phyloP scores from a whole-genome alignment of 495 filamentous ascomycete genomes.

The Aspergillus cristatus region DNA sequence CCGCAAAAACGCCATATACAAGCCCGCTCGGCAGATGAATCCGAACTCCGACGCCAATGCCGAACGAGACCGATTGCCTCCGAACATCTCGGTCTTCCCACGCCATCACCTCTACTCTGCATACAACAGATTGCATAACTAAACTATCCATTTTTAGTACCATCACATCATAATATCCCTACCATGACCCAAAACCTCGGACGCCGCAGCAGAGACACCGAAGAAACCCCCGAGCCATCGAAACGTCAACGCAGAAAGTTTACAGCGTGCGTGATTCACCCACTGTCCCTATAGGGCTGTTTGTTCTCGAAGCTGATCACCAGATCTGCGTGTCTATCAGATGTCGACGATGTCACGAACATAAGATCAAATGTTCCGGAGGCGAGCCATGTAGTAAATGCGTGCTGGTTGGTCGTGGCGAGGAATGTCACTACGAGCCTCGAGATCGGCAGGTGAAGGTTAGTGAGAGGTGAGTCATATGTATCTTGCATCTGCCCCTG shows the following conservation, averaged over 20 bases:
- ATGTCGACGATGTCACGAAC: conserved; percentile 36
- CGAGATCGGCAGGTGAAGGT: conserved; percentile 37
- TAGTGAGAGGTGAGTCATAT: conserved; percentile 30
- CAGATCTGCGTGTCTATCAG: conserved; percentile 7
- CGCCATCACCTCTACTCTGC: too few relatives aligned
- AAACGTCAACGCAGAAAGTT: not conserved
- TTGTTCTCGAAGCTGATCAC: not conserved
- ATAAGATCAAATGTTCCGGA: conserved; percentile 40
- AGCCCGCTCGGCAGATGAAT: not conserved
- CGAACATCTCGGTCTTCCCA: too few relatives aligned
- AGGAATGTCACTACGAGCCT: conserved; percentile 29
- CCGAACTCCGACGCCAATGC: not conserved
- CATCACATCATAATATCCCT: too few relatives aligned
- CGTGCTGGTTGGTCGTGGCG: conserved; percentile 23
- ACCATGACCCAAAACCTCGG: not conserved
- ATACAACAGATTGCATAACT: too few relatives aligned
- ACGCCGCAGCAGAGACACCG: not conserved
- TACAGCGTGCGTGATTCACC: not conserved
- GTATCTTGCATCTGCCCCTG: too few relatives aligned
- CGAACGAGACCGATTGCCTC: too few relatives aligned
- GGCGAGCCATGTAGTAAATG: conserved; percentile 35
- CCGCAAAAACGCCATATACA: too few relatives aligned
- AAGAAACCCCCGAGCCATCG: not conserved
- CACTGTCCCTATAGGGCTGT: not conserved
- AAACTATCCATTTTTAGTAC: not conserved